Evolutionary conservation across 2,329 filamentous ascomycete species (phyloP).

Genomic region (Exophiala sp.): DNA sequence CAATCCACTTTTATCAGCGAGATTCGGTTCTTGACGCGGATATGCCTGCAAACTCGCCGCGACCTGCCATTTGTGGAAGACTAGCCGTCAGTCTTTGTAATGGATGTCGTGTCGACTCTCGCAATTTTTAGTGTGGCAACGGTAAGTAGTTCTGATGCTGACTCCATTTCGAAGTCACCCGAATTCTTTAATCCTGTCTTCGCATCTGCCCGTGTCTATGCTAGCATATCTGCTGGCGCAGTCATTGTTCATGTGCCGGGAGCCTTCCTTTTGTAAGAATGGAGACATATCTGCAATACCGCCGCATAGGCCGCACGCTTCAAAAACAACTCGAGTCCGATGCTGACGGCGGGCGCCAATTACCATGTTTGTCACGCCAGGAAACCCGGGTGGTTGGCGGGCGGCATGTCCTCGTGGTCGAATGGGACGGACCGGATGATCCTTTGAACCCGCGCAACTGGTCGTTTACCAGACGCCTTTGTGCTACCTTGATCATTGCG

Average conservation of each 20-base stretch:
- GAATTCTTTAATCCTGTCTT: too few species aligned
- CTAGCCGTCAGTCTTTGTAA: too few species aligned
- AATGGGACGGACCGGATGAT: constrained; percentile 38
- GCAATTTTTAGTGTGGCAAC: too few species aligned
- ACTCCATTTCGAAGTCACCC: too few species aligned
- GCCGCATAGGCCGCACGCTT: constrained; percentile 13
- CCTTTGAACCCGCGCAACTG: constrained; percentile 39
- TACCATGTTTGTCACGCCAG: constrained; percentile 15
- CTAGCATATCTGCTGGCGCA: neutral
- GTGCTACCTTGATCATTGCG: constrained; percentile 41
- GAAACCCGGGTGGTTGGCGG: constrained; percentile 17
- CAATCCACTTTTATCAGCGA: neutral
- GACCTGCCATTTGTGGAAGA: too few species aligned
- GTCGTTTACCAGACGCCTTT: constrained; percentile 33
- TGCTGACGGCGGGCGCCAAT: constrained; percentile 2
- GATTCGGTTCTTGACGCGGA: too few species aligned
- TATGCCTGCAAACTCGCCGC: neutral
- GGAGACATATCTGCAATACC: constrained; percentile 21
- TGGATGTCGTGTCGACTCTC: too few species aligned
- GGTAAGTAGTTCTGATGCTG: too few species aligned
- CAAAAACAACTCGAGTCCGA: constrained; percentile 14
- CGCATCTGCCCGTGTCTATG: neutral
- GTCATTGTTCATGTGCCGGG: neutral
- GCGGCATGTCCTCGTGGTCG: constrained; percentile 36
- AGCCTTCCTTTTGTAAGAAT: neutral